Conservation (phyloP, 805 yeast genomes). For the Kazachstania martiniae region DNA sequence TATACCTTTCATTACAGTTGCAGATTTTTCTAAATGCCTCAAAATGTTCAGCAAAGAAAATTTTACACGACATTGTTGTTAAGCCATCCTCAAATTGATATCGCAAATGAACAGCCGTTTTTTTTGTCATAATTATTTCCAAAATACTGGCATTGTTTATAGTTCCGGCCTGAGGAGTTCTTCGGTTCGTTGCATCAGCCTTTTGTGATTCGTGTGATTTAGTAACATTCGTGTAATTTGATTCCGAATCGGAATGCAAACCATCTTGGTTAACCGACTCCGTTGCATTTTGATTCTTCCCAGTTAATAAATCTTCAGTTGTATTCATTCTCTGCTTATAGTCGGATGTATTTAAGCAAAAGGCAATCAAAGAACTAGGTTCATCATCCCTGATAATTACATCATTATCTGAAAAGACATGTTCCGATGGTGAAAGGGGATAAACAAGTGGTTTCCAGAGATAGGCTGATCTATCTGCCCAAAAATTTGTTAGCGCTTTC, state of each 20-base stretch:
- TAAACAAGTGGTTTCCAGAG: conserved; percentile 88
- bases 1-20: conserved; percentile 60
- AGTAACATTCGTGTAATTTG: not conserved
- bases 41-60: conserved; percentile 91
- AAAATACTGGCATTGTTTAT: conserved; percentile 31
- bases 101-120: conserved; percentile 80
- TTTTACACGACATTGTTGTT: conserved; percentile 79
- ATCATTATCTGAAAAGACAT: conserved; percentile 85
- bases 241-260: not conserved
- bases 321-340: conserved; percentile 49
- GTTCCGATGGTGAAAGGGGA: conserved; percentile 71
- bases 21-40: conserved; percentile 86
- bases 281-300: not conserved
- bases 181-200: not conserved
- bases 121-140: conserved; percentile 66
- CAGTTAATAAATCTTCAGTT: not conserved
- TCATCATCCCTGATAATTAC: conserved; percentile 94
- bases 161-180: not conserved
- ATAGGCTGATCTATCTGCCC: conserved; percentile 96
- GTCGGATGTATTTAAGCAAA: conserved; percentile 79
- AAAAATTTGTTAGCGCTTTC: conserved; percentile 77
- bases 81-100: conserved; percentile 85
- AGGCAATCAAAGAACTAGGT: conserved; percentile 89
- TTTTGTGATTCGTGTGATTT: not conserved
- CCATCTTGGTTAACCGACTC: not conserved